Conservation (phyloP, 345 rosid genomes). For the Sonneratia alba region DNA sequence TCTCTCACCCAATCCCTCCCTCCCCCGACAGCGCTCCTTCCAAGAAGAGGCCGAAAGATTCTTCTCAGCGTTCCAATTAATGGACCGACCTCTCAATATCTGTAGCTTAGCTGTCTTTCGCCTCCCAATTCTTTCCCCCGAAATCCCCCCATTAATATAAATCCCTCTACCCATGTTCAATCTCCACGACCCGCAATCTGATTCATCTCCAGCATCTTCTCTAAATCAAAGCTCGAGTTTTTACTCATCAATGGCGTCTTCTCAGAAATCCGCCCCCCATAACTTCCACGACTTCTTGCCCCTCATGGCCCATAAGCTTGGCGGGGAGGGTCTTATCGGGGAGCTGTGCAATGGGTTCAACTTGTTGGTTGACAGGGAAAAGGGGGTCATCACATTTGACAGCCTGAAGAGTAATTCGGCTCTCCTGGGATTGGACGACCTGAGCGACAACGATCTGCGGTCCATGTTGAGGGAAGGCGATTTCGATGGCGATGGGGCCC, state of each 20-base stretch:
- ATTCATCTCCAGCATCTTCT: neutral
- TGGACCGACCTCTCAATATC: conserved; percentile 6
- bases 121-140: conserved; percentile 30
- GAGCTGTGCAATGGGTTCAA: conserved; percentile 81
- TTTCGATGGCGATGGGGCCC: conserved; percentile 61
- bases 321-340: conserved; percentile 66
- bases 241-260: conserved; percentile 24
- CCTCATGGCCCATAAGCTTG: conserved; percentile 64
- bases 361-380: conserved; percentile 52
- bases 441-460: conserved; percentile 62
- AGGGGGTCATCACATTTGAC: conserved; percentile 64
- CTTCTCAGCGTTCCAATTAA: neutral
- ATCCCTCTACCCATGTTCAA: neutral
- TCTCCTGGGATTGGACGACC: conserved; percentile 54
- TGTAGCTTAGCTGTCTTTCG: conserved; percentile 45
- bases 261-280: conserved; percentile 13
- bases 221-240: conserved; percentile 6
- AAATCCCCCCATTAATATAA: conserved; percentile 12
- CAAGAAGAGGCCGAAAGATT: neutral
- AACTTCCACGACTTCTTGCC: conserved; percentile 66
- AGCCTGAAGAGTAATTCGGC: conserved; percentile 54
- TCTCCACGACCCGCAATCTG: neutral
- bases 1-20: neutral
- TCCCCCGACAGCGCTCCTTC: neutral
- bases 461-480: conserved; percentile 71